Conservation (phyloP, 116 monocot species). For the Phalaenopsis hybrid region DNA sequence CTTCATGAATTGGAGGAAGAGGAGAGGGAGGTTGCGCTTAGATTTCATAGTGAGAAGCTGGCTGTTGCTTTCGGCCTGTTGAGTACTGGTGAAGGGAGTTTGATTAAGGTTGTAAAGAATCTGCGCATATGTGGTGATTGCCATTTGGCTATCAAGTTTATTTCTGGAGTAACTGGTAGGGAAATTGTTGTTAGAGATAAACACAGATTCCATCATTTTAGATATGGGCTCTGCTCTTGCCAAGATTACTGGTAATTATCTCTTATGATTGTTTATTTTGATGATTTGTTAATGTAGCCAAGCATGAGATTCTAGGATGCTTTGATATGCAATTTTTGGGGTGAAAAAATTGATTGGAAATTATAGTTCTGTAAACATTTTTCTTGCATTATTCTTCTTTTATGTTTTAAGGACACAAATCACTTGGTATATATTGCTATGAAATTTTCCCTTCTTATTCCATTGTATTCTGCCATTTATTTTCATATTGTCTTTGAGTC, state of each 20-base stretch:
- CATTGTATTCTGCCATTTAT: no score
- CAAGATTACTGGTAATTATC: conserved; percentile 44
- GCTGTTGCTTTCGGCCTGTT: conserved; percentile 58
- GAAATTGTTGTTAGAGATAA: conserved; percentile 52
- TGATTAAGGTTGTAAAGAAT: conserved; percentile 55
- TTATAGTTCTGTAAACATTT: no score
- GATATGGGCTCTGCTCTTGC: conserved; percentile 49
- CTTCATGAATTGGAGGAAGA: conserved; percentile 72
- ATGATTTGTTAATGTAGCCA: neutral
- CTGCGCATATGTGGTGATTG: conserved; percentile 59
- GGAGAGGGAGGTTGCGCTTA: conserved; percentile 61
- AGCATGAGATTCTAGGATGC: no score
- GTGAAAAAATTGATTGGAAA: no score
- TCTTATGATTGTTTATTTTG: neutral
- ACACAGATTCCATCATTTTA: conserved; percentile 56
- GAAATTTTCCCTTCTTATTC: no score
- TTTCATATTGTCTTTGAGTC: no score
- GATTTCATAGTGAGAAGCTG: conserved; percentile 64
- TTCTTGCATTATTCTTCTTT: no score
- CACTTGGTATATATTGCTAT: no score
- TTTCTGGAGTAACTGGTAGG: conserved; percentile 28
- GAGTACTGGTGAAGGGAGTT: conserved; percentile 19
- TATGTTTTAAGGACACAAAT: no score
- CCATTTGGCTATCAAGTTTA: conserved; percentile 51
- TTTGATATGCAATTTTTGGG: no score